Percentiles rank a stretch among this genome's conserved stretches.
Conservation (phyloP, 2,329 filamentous ascomycete genomes). For the Metarhizium album region DNA sequence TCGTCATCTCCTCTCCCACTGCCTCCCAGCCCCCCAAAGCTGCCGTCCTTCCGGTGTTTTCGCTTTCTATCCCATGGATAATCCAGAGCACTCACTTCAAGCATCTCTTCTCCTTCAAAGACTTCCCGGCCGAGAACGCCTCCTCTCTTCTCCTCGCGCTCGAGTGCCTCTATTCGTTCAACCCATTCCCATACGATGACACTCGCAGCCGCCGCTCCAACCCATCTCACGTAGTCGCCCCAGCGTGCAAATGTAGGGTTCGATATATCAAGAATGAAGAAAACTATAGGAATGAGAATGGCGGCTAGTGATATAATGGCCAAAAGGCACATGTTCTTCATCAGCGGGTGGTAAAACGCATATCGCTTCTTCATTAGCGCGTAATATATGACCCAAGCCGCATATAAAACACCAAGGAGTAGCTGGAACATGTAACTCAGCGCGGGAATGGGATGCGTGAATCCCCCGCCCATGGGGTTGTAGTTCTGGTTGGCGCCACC, state of each 20-base stretch:
- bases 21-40: conserved; percentile 3
- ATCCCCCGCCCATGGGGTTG: conserved; percentile 56
- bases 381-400: conserved; percentile 90
- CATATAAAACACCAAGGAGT: conserved; percentile 76
- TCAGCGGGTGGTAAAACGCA: conserved; percentile 80
- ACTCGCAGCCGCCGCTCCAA: conserved; percentile 86
- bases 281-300: conserved; percentile 82
- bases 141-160: conserved; percentile 88
- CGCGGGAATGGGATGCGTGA: conserved; percentile 83
- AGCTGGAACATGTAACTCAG: conserved; percentile 86
- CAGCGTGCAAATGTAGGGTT: conserved; percentile 78
- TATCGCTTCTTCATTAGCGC: conserved; percentile 84
- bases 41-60: conserved; percentile 22
- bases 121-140: conserved; percentile 84
- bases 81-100: conserved; percentile 50
- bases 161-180: conserved; percentile 82
- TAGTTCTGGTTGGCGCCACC: conserved; percentile 29
- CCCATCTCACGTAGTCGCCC: conserved; percentile 94
- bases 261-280: conserved; percentile 85
- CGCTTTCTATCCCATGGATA: conserved; percentile 34
- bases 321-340: conserved; percentile 80
- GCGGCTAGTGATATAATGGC: conserved; percentile 68
- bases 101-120: conserved; percentile 89
- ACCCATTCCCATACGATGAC: conserved; percentile 99
- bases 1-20: conserved; percentile 14